Evolutionary conservation across 2,329 filamentous ascomycete species (phyloP).

Genomic region (Dothiorella sarmentorum): DNA sequence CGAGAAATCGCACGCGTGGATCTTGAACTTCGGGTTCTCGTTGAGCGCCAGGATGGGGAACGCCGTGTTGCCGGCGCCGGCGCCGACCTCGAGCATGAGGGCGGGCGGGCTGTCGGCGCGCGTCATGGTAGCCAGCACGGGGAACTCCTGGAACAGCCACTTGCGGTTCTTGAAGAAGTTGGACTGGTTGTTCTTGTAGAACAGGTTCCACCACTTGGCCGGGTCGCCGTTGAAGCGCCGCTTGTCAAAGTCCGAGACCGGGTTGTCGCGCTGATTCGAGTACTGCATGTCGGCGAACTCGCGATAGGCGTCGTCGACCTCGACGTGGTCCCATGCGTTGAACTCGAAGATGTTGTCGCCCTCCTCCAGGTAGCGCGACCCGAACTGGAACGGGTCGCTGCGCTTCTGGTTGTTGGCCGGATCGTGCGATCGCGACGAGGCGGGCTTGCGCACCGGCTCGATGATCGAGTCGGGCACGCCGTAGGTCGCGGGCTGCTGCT

Average conservation of each 20-base stretch:
- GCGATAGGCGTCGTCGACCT: constrained; percentile 84
- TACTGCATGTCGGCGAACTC: constrained; percentile 83
- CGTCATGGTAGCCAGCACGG: constrained; percentile 75
- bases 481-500: constrained; percentile 36
- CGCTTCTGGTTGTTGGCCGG: constrained; percentile 76
- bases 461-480: constrained; percentile 46
- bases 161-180: constrained; percentile 99
- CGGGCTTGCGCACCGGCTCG: constrained; percentile 42
- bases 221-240: constrained; percentile 85
- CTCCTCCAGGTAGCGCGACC: constrained; percentile 78
- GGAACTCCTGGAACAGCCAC: constrained; percentile 96
- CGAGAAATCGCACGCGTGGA: constrained; percentile 95
- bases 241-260: constrained; percentile 91
- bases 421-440: constrained; percentile 63
- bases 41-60: constrained; percentile 87
- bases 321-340: constrained; percentile 98
- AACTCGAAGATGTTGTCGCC: constrained; percentile 91
- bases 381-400: constrained; percentile 92
- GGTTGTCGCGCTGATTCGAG: constrained; percentile 75
- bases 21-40: constrained; percentile 73
- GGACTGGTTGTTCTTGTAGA: constrained; percentile 95
- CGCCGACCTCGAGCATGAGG: constrained; percentile 83
- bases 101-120: constrained; percentile 64
- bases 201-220: constrained; percentile 95
- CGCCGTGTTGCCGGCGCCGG: constrained; percentile 92